Conservation (phyloP, 2,329 filamentous ascomycete species). For the Cercospora berteroae region DNA sequence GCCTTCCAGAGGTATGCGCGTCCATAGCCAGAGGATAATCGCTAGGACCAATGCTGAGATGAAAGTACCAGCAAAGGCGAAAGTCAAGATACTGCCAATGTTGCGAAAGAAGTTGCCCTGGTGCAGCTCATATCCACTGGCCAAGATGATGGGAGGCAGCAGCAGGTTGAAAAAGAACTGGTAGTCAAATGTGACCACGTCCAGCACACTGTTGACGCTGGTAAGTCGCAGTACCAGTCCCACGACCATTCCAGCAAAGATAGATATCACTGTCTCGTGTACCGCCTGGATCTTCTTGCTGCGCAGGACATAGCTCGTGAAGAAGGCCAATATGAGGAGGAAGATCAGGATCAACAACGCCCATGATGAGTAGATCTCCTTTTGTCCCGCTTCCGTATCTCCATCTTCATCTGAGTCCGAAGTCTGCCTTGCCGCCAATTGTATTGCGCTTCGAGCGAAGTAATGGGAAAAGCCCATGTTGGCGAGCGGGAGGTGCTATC, state of each 20-base stretch:
- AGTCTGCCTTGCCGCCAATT: conserved; percentile 43
- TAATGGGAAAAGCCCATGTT: conserved; percentile 30
- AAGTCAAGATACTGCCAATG: conserved; percentile 94
- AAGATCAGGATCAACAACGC: conserved; percentile 95
- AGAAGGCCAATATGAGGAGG: conserved; percentile 89
- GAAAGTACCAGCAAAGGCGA: conserved; percentile 95
- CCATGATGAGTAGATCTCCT: conserved; percentile 95
- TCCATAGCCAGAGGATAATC: conserved; percentile 83
- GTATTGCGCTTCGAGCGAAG: conserved; percentile 24
- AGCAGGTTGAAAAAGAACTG: conserved; percentile 99
- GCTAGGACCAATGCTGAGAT: conserved; percentile 95
- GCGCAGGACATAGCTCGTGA: conserved; percentile 95
- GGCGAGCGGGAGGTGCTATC: conserved; percentile 31
- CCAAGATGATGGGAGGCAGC: conserved; percentile 96
- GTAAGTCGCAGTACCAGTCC: conserved; percentile 82
- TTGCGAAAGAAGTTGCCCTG: conserved; percentile 99
- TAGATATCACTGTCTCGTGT: conserved; percentile 96
- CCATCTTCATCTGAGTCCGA: conserved; percentile 49
- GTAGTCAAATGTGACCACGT: conserved; percentile 93
- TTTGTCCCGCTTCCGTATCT: conserved; percentile 78
- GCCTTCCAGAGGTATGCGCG: conserved; percentile 78
- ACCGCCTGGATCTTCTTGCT: conserved; percentile 96
- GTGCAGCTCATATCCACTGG: conserved; percentile 94
- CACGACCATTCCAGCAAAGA: conserved; percentile 97
- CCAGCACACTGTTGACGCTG: conserved; percentile 78